Conservation (phyloP, 768 basidiomycete genomes). For the Tephrocybe sp. region DNA sequence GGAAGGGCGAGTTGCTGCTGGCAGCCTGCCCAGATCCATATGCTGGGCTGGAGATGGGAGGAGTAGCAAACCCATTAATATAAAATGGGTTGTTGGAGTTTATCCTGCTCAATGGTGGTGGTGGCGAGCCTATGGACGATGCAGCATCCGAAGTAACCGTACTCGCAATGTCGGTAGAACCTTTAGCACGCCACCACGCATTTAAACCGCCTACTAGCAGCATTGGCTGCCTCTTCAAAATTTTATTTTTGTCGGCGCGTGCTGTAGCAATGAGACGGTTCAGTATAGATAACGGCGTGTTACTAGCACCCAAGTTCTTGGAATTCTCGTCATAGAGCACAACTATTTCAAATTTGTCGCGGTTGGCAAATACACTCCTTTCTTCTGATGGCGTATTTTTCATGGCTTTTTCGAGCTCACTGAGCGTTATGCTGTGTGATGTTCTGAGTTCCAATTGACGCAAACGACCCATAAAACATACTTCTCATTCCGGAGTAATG, state of each 20-base stretch:
- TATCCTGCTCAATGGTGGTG: slow-evolving; percentile 25
- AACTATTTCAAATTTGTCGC: slow-evolving; percentile 87
- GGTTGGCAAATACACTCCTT: slow-evolving; percentile 72
- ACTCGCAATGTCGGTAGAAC: slow-evolving; percentile 27
- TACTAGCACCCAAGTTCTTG: slow-evolving; percentile 44
- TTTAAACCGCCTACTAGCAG: slow-evolving; percentile 83
- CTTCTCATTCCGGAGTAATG: slow-evolving; percentile 67
- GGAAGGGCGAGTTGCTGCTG: slow-evolving; percentile 18
- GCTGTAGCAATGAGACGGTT: slow-evolving; percentile 67
- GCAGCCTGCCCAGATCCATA: slow-evolving; percentile 17
- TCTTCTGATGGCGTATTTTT: slow-evolving; percentile 71
- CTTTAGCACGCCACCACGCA: slow-evolving; percentile 72
- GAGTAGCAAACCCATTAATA: slow-evolving; percentile 14
- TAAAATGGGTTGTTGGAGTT: slow-evolving; percentile 28
- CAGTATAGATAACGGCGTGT: slow-evolving; percentile 58
- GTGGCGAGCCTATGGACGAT: slow-evolving; percentile 9
- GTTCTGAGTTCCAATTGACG: slow-evolving; percentile 5
- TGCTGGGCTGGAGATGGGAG: slow-evolving; percentile 17
- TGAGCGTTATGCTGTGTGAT: slow-evolving; percentile 56
- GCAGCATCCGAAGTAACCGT: slow-evolving; percentile 6
- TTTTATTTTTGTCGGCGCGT: slow-evolving; percentile 42
- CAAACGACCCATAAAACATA: slow-evolving; percentile 36
- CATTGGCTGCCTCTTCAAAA: slow-evolving; percentile 75
- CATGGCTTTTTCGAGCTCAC: slow-evolving; percentile 73
- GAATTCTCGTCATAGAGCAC: slow-evolving; percentile 80